Evolutionary conservation across 1,139 yeast species (phyloP), one percentile per base, ranked within the genome.

Genomic region (Scheffersomyces illinoinensis): DNA sequence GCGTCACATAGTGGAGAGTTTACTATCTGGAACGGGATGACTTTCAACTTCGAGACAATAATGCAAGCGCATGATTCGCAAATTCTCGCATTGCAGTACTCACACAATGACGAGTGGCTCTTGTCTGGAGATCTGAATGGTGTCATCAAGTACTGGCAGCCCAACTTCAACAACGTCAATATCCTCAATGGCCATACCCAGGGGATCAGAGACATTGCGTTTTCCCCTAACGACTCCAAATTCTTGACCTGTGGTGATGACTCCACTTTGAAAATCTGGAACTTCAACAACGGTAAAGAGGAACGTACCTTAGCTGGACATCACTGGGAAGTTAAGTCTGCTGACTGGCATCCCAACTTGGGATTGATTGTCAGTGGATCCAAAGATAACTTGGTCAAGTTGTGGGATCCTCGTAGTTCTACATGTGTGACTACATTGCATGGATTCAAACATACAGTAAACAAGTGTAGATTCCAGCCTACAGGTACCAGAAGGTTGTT

Each of bases 41-140:
- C 97, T 6, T 95, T 95, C 77, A 93, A 92, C 71, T 93, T 95
- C 71, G 99, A 95, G 73, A 91, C 97, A 56, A 93, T 96, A 65
- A 95, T 93, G 96, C 99, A 95, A 77, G 98, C 99, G 0, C 99
- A 96, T 75, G 99, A 96, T 71, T 84, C 90, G 61, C 93, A 98
- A 0, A 90, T 95, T 47, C 83, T 95, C 43, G 82, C 96, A 0
- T 78, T 92, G 70, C 84, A 86, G 62, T 96, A 93, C 73, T 88
- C 96, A 12, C 97, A 93, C 71, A 90, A 90, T 63, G 98, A 93
- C 62, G 98, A 93, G 64, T 95, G 98, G 98, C 81, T 95, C 61
- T 78, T 95, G 47, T 88, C 96, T 68, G 97, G 97, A 50, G 99
- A 95, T 74, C 96, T 93, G 68, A 93, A 89, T 60, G 99, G 99